Base-by-base conservation (phyloP, 2,329 filamentous ascomycete species). In the Ploettnerulaceae sp. region DNA sequence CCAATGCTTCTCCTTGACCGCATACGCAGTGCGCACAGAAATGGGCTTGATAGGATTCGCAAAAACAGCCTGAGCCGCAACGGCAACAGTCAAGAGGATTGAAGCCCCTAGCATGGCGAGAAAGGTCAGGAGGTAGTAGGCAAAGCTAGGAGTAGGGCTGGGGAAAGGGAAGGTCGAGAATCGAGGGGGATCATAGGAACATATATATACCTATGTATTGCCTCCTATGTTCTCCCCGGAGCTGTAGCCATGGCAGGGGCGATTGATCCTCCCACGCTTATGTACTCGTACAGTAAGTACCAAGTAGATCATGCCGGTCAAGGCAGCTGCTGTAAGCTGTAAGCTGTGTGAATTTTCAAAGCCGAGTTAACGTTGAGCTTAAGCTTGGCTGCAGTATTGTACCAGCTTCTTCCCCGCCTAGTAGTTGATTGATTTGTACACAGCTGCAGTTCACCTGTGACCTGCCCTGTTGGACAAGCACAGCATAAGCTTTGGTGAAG, bases 1-100 rank as follows among this genome's bases (percentile, higher is more conserved):
- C 53, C 62, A 57, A 60, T 81, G 76, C 12, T 66, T 66, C 51
- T 81, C 77, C 64, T 81, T 82, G 53, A 81, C 67, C 7, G 64
- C 62, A 58, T 77, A 77, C 0, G 66, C 60, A 20, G 68, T 67
- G 31, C 68, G 66, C n/a, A n/a, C n/a, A n/a, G n/a, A n/a, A n/a
- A n/a, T n/a, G 7, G 66, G 57, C 48, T 58, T 57, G 15, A 70
- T 58, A 3, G 68, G 67, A 4, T 59, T 48, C 6, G 31, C 49
- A 17, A 52, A 34, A 8, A 53, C 51, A n/a, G 46, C 47, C 35
- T 56, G 50, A 15, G 51, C 43, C 21, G 54, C 48, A 25, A 49
- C 32, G 22, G 44, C 47, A 9, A 48, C 33, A 2, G 47, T 34
- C 14, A 54, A 25, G 6, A 51, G 21, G 18, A 49, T 38, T 29